Conservation (phyloP, 192 early-diverging fungal genomes). For the Allomyces javanicus region DNA sequence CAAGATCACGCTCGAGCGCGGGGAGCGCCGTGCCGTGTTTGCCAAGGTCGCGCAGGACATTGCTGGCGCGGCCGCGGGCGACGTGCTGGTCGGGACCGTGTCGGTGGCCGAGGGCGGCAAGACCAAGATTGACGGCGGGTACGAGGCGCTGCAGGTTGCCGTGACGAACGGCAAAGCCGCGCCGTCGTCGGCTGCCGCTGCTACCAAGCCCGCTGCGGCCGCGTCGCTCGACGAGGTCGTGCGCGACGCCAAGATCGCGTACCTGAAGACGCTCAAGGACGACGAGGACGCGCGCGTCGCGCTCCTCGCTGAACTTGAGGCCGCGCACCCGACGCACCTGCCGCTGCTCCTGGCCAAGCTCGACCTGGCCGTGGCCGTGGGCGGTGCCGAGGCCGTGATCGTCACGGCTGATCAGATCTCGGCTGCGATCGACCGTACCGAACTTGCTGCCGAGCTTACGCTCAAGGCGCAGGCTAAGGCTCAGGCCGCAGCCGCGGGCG, state of each 20-base stretch:
- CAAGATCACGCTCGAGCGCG: constrained; percentile 33
- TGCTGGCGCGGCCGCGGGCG: constrained; percentile 53
- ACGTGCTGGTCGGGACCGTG: constrained; percentile 54
- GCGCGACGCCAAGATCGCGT: constrained; percentile 54
- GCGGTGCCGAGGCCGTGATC: constrained; percentile 26
- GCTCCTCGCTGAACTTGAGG: constrained; percentile 37
- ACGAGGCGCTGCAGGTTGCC: neutral
- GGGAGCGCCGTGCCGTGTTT: constrained; percentile 18
- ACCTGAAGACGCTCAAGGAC: constrained; percentile 56
- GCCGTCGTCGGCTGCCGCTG: constrained; percentile 27
- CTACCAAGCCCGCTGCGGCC: constrained; percentile 17
- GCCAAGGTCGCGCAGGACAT: constrained; percentile 16
- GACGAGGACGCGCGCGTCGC: constrained; percentile 29
- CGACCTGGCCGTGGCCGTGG: constrained; percentile 28
- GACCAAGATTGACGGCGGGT: constrained; percentile 10
- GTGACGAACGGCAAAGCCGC: constrained; percentile 10
- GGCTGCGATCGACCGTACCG: constrained; percentile 29
- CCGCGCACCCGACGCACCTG: constrained; percentile 31
- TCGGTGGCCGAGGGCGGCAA: constrained; percentile 22
- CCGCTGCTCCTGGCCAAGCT: constrained; percentile 30
- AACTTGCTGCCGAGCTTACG: constrained; percentile 47
- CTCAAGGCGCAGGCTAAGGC: constrained; percentile 10
- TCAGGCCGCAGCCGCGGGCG: neutral
- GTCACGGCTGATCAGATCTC: constrained; percentile 34
- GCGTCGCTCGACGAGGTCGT: constrained; percentile 45